Conservation (phyloP, 2,329 filamentous ascomycete genomes). For the Penicillium sp. region DNA sequence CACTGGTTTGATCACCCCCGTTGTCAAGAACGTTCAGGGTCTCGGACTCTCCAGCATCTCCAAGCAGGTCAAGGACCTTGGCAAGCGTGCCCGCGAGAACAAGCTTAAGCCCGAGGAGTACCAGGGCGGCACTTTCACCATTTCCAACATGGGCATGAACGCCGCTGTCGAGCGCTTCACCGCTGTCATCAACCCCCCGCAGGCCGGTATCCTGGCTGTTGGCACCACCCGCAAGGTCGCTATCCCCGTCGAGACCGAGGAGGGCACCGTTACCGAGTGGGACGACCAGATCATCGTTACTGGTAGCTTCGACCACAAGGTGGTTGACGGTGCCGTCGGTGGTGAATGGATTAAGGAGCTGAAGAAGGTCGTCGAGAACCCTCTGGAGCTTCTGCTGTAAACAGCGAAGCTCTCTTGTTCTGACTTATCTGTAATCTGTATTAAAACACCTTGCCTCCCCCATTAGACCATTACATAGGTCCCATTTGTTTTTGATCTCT, state of each 20-base stretch:
- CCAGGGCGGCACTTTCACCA: conserved; percentile 98
- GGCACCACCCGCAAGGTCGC: conserved; percentile 96
- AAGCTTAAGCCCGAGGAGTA: conserved; percentile 99
- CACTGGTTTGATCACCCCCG: conserved; percentile 91
- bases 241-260: conserved; percentile 78
- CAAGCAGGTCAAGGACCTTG: conserved; percentile 86
- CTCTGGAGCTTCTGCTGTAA: conserved; percentile 88
- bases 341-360: conserved; percentile 95
- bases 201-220: conserved; percentile 91
- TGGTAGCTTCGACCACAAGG: conserved; percentile 97
- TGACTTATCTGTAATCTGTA: conserved; percentile 34
- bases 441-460: conserved; percentile 31
- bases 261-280: conserved; percentile 79
- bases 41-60: conserved; percentile 89
- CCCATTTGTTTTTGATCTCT: conserved; percentile 27
- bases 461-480: conserved; percentile 27
- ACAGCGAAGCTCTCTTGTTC: conserved; percentile 9
- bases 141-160: conserved; percentile 99
- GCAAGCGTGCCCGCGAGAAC: conserved; percentile 90
- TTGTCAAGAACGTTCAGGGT: conserved; percentile 83
- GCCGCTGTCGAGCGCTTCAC: conserved; percentile 93
- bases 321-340: conserved; percentile 92
- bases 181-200: conserved; percentile 97
- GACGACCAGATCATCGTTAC: conserved; percentile 97
- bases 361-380: conserved; percentile 98